Conservation (phyloP, 441 rosid genomes). For the Sinapis alba region DNA sequence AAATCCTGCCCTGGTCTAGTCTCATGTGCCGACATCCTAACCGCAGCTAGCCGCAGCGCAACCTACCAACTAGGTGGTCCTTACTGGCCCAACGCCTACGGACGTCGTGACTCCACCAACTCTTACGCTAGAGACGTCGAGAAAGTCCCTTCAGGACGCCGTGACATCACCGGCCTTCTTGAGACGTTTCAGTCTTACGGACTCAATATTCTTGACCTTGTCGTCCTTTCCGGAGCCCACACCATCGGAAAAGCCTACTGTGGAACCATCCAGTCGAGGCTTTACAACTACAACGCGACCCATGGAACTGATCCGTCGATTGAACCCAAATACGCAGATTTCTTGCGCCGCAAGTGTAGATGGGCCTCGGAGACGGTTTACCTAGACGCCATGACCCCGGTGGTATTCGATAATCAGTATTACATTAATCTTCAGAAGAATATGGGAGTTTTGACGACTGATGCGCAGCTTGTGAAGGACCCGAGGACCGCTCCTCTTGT, state of each 20-base stretch:
- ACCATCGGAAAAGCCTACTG: conserved; percentile 73
- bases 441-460: conserved; percentile 66
- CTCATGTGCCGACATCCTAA: conserved; percentile 75
- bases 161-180: conserved; percentile 50
- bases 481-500: conserved; percentile 62
- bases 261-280: conserved; percentile 56
- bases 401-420: conserved; percentile 51
- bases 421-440: conserved; percentile 58
- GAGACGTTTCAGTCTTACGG: conserved; percentile 75
- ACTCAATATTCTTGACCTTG: conserved; percentile 61
- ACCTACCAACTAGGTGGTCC: conserved; percentile 59
- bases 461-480: conserved; percentile 55
- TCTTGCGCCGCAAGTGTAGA: conserved; percentile 73
- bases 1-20: conserved; percentile 58
- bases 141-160: conserved; percentile 63
- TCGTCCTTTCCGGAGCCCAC: conserved; percentile 88
- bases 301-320: conserved; percentile 53
- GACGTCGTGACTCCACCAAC: conserved; percentile 64
- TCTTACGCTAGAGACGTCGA: conserved; percentile 55
- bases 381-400: conserved; percentile 65
- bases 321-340: conserved; percentile 49
- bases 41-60: conserved; percentile 59
- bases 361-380: conserved; percentile 72
- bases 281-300: conserved; percentile 56
- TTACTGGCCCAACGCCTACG: conserved; percentile 72